Evolutionary conservation across 2,329 filamentous ascomycete species (phyloP).

Genomic region (Emmonsiellopsis sp.): DNA sequence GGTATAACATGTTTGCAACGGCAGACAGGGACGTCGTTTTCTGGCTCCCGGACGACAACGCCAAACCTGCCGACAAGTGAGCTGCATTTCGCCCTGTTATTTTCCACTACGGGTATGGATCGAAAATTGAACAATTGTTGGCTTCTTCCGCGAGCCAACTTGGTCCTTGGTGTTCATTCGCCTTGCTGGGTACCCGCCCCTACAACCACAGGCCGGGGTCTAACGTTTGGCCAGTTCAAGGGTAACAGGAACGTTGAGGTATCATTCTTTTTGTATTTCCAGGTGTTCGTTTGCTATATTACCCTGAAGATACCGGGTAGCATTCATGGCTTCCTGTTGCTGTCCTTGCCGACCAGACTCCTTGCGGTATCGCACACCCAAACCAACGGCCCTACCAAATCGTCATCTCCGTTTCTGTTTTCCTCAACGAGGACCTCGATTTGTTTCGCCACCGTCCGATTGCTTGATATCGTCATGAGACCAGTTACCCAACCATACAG

Average conservation of each 20-base stretch:
- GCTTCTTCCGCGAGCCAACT: too few species aligned
- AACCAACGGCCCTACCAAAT: constrained; percentile 50
- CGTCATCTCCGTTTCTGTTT: constrained; percentile 38
- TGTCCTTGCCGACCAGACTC: constrained; percentile 60
- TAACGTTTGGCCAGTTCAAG: too few species aligned
- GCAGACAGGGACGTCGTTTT: constrained; percentile 78
- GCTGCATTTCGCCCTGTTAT: neutral
- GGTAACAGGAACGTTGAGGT: too few species aligned
- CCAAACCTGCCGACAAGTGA: constrained; percentile 27
- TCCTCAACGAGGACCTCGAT: constrained; percentile 53
- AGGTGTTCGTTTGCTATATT: too few species aligned
- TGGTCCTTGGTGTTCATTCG: too few species aligned
- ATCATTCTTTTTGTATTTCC: too few species aligned
- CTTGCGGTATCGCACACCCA: constrained; percentile 58
- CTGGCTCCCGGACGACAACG: constrained; percentile 60
- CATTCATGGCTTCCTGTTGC: constrained; percentile 29
- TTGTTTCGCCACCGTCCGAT: constrained; percentile 57
- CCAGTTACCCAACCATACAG: constrained; percentile 59
- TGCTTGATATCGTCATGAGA: constrained; percentile 61
- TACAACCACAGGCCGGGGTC: too few species aligned
- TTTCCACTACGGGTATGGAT: neutral
- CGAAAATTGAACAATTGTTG: too few species aligned
- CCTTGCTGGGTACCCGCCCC: too few species aligned
- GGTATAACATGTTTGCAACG: constrained; percentile 84
- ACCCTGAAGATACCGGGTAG: too few species aligned